phyloP scores from a whole-genome alignment of 73 alveolate genomes.

The Tetrahymena elliotti region DNA sequence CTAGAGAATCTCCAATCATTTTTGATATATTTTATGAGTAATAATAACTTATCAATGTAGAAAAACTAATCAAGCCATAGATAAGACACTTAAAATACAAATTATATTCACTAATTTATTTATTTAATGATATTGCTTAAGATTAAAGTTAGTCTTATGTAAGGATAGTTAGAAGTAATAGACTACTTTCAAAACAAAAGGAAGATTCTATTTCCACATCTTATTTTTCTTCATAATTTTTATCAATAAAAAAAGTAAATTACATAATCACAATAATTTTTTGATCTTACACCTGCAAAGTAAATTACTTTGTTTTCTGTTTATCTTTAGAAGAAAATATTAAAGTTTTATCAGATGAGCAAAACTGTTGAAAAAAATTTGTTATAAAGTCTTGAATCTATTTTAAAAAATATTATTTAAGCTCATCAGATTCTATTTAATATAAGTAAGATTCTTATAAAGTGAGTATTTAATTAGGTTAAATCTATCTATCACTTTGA shows the following conservation, averaged over 20 bases:
- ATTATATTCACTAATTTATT: neutral
- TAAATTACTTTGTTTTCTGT: neutral
- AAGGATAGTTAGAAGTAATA: neutral
- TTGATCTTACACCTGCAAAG: neutral
- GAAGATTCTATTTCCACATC: neutral
- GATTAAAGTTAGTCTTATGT: neutral
- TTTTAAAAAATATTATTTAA: neutral
- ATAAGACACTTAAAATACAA: neutral
- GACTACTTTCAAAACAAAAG: neutral
- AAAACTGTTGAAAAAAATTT: neutral
- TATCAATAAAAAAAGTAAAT: neutral
- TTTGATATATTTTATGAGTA: neutral
- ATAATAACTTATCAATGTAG: neutral
- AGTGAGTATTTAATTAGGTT: neutral
- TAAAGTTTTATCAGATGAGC: neutral
- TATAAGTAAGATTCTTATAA: neutral
- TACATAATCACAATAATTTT: neutral
- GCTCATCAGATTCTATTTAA: neutral
- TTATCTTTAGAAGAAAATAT: neutral
- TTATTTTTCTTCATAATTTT: neutral
- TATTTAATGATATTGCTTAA: neutral
- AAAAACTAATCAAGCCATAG: neutral
- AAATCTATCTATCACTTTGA: neutral
- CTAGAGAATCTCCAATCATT: neutral
- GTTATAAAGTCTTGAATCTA: neutral